A percentile compares a stretch with the other conserved stretches of the same genome.
These are phyloP conservation scores for Ampelomyces quisqualis DNA, from an alignment of 2,329 filamentous ascomycete genomes.

Conservation along the genomic window DNA sequence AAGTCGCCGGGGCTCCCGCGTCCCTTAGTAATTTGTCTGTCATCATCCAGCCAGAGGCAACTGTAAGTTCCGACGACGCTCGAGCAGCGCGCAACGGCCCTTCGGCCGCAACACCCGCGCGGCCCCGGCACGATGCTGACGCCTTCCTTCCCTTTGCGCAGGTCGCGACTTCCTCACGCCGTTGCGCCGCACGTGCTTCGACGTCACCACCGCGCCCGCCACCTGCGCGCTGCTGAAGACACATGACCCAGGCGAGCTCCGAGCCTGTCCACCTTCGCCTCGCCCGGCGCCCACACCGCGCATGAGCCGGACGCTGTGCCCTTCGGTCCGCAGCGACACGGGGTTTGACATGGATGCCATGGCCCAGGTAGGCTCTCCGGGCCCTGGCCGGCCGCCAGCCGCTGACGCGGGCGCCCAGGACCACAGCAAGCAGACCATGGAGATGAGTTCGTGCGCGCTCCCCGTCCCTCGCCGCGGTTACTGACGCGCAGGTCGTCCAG, in stretches of 20 bases:
- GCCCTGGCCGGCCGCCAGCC: too few species aligned
- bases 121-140: constrained; percentile 12
- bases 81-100: constrained; percentile 6
- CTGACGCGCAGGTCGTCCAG: constrained; percentile 46
- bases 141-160: constrained; percentile 7
- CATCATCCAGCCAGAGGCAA: constrained; percentile 17
- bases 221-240: too few species aligned
- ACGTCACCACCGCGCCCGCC: constrained; percentile 11
- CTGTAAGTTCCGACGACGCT: constrained; percentile 11
- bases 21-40: too few species aligned
- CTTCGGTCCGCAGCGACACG: constrained; percentile 36
- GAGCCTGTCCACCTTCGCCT: too few species aligned
- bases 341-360: constrained; percentile 30
- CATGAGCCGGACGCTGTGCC: constrained; percentile 36
- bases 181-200: constrained; percentile 6
- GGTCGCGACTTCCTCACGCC: constrained; percentile 4
- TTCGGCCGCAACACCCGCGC: constrained; percentile 12
- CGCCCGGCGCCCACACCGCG: constrained; percentile 7
- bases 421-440: constrained; percentile 42
- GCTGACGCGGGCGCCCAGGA: too few species aligned
- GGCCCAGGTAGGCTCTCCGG: constrained; percentile 56
- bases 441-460: constrained; percentile 45
- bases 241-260: too few species aligned
- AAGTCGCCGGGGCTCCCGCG: too few species aligned
- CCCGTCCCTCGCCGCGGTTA: constrained; percentile 25